Percentiles rank a stretch among this genome's conserved stretches.
These are phyloP conservation scores for Melampsora americana DNA, from an alignment of 1,284 basidiomycete species.

Conservation along the genomic window DNA sequence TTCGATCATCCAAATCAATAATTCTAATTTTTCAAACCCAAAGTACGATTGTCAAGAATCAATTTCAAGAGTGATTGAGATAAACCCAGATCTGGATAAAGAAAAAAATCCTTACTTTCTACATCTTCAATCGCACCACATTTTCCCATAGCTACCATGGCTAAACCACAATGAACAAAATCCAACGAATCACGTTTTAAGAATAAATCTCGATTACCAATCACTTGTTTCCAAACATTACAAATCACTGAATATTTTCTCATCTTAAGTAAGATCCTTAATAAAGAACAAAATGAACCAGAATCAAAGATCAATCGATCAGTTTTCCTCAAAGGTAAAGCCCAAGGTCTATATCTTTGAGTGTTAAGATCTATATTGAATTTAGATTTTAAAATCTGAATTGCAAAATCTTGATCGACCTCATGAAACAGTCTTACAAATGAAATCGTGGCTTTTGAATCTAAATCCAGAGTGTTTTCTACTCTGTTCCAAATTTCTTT, in stretches of 20 bases:
- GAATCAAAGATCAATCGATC: slow-evolving; percentile 43
- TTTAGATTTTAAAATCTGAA: background rate
- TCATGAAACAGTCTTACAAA: slow-evolving; percentile 28
- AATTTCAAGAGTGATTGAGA: background rate
- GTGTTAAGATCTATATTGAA: background rate
- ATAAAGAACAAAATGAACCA: slow-evolving; percentile 39
- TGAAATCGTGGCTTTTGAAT: slow-evolving; percentile 14
- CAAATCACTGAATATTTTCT: slow-evolving; percentile 44
- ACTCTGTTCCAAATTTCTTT: background rate
- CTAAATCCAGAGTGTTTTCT: background rate
- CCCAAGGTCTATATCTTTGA: slow-evolving; percentile 21
- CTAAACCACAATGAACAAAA: slow-evolving; percentile 47
- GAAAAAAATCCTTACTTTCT: slow-evolving; percentile 45
- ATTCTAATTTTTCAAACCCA: background rate
- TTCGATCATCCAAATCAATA: slow-evolving; percentile 39
- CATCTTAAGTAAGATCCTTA: slow-evolving; percentile 44
- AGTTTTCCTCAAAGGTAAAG: background rate
- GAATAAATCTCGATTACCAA: slow-evolving; percentile 45
- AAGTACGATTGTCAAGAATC: background rate
- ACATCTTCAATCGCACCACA: slow-evolving; percentile 43
- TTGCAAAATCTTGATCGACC: slow-evolving; percentile 1
- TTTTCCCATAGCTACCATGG: slow-evolving; percentile 45
- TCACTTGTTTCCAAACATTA: slow-evolving; percentile 46
- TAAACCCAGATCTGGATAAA: background rate
- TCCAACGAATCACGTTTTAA: slow-evolving; percentile 38